phyloP scores from a whole-genome alignment of 768 basidiomycete species.

The Gloeopeniophorella convolvens region DNA sequence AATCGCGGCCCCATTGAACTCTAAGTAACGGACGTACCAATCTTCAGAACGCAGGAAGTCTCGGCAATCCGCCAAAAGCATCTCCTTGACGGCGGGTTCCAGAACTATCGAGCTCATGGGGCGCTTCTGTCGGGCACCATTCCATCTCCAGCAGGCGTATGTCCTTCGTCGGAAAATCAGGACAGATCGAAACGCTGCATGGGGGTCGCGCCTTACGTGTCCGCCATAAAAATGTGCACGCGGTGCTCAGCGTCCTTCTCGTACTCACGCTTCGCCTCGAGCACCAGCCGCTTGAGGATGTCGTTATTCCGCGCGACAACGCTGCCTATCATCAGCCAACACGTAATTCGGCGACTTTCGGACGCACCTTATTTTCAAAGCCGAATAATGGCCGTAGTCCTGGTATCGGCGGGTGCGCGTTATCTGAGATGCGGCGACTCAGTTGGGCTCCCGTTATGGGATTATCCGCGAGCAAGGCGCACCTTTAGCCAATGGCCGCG shows the following conservation, averaged over 20 bases:
- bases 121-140: constrained; percentile 80
- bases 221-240: constrained; percentile 84
- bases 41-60: constrained; percentile 81
- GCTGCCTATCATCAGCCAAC: constrained; percentile 32
- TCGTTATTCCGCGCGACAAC: constrained; percentile 86
- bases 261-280: constrained; percentile 84
- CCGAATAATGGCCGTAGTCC: constrained; percentile 65
- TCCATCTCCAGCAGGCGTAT: constrained; percentile 81
- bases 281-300: constrained; percentile 77
- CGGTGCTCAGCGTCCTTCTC: constrained; percentile 89
- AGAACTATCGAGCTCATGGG: constrained; percentile 92
- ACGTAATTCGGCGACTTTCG: constrained; percentile 20
- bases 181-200: constrained; percentile 14
- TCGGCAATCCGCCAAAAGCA: constrained; percentile 81
- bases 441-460: constrained; percentile 15
- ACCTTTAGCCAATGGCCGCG: constrained; percentile 84
- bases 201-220: constrained; percentile 54
- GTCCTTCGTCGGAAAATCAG: constrained; percentile 39
- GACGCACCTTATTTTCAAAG: constrained; percentile 72
- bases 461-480: constrained; percentile 24
- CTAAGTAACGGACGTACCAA: constrained; percentile 48
- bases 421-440: constrained; percentile 41
- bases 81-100: constrained; percentile 85
- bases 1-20: constrained; percentile 20
- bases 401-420: constrained; percentile 72